phyloP scores from a whole-genome alignment of 176 grass and related monocot genomes.

The Raddia guianensis region DNA sequence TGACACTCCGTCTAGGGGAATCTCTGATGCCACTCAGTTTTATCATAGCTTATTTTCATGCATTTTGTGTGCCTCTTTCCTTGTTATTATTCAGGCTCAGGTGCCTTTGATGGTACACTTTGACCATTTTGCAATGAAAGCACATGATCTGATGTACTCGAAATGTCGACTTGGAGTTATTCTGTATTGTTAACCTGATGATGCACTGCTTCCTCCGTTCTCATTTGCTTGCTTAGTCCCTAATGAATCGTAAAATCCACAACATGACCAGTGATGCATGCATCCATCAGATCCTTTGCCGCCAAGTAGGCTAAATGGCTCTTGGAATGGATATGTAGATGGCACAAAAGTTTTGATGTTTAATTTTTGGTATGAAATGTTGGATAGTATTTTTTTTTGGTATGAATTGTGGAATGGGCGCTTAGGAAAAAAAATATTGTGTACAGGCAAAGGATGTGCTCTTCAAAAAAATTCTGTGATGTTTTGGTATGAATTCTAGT shows the following conservation, averaged over 20 bases:
- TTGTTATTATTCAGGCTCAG: not conserved
- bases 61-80: not conserved
- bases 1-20: constrained; percentile 53
- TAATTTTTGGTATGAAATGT: too few relatives aligned
- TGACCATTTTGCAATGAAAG: not conserved
- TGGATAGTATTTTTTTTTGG: too few relatives aligned
- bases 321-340: constrained; percentile 28
- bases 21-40: constrained; percentile 26
- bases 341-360: constrained; percentile 41
- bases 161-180: not conserved
- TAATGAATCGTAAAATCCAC: not conserved
- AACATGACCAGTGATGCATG: too few relatives aligned
- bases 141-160: not conserved
- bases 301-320: constrained; percentile 23
- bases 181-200: constrained; percentile 44
- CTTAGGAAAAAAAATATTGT: too few relatives aligned
- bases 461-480: not conserved
- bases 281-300: not conserved
- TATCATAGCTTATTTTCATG: not conserved
- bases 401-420: too few relatives aligned
- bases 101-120: too few relatives aligned
- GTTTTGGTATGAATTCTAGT: not conserved
- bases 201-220: not conserved
- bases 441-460: too few relatives aligned
- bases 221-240: not conserved